These are phyloP conservation scores for Daldinia sp. DNA, from an alignment of 2,329 filamentous ascomycete species.

Conservation along the genomic window DNA sequence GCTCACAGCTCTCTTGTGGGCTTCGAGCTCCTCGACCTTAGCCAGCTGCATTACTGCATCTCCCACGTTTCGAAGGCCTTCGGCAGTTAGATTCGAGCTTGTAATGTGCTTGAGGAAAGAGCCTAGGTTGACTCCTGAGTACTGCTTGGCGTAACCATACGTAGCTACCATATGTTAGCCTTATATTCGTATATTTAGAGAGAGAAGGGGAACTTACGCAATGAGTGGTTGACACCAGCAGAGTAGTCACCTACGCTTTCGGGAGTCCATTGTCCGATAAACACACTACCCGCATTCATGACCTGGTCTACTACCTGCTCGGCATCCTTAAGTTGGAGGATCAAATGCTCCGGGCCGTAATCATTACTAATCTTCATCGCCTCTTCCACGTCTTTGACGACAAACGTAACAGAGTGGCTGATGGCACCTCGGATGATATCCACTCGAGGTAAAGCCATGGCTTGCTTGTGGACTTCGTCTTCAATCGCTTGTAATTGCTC, in stretches of 20 bases:
- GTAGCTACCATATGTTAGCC: conserved; percentile 71
- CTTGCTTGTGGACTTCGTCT: conserved; percentile 89
- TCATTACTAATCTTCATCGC: conserved; percentile 88
- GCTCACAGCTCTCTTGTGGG: conserved; percentile 89
- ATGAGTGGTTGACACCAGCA: conserved; percentile 95
- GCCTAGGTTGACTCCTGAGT: conserved; percentile 94
- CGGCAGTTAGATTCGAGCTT: conserved; percentile 86
- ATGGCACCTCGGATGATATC: conserved; percentile 94
- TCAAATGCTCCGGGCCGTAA: conserved; percentile 96
- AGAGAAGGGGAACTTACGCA: conserved; percentile 76
- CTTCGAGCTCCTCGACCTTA: conserved; percentile 93
- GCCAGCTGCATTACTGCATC: conserved; percentile 94
- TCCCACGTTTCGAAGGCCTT: conserved; percentile 88
- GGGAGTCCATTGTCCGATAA: conserved; percentile 95
- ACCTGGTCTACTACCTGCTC: conserved; percentile 80
- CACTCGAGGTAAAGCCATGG: conserved; percentile 85
- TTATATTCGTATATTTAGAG: neutral
- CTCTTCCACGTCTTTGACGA: conserved; percentile 76
- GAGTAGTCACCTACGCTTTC: conserved; percentile 99
- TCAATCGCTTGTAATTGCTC: conserved; percentile 84
- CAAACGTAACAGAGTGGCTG: conserved; percentile 88
- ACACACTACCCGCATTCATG: conserved; percentile 94
- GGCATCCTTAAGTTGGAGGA: conserved; percentile 86
- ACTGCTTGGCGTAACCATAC: conserved; percentile 98
- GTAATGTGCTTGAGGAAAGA: conserved; percentile 99